Percentiles rank a stretch among this genome's conserved stretches.
phyloP scores from a whole-genome alignment of 2,329 filamentous ascomycete species.

The Lachnellula occidentalis region DNA sequence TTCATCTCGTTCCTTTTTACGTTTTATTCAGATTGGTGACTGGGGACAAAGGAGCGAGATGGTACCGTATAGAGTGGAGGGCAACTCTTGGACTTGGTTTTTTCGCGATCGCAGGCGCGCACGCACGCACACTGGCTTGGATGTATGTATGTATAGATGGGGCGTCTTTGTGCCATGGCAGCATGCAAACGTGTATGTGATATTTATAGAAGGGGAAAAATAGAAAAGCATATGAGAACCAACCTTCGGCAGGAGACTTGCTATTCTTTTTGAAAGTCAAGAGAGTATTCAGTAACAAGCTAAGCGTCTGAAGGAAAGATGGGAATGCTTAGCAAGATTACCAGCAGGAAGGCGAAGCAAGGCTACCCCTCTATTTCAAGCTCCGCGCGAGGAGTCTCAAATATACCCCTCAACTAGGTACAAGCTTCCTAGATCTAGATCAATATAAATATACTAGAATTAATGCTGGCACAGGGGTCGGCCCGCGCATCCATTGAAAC shows the following conservation, averaged over 20 bases:
- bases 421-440: no score
- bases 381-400: no score
- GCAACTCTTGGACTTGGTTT: not conserved
- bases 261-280: not conserved
- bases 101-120: not conserved
- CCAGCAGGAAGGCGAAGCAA: no score
- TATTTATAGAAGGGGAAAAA: not conserved
- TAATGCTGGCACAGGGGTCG: no score
- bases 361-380: no score
- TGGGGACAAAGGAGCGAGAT: not conserved
- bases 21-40: not conserved
- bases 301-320: no score
- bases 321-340: no score
- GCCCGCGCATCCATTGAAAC: no score
- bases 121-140: not conserved
- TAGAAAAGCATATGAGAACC: not conserved
- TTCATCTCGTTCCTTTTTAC: not conserved
- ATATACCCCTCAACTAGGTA: no score
- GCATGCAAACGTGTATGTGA: not conserved
- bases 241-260: not conserved
- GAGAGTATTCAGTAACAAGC: not conserved
- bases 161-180: not conserved
- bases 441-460: no score
- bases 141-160: not conserved
- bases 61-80: not conserved